Conservation (phyloP, 2,329 filamentous ascomycete genomes). For the Talaromyces marneffei region DNA sequence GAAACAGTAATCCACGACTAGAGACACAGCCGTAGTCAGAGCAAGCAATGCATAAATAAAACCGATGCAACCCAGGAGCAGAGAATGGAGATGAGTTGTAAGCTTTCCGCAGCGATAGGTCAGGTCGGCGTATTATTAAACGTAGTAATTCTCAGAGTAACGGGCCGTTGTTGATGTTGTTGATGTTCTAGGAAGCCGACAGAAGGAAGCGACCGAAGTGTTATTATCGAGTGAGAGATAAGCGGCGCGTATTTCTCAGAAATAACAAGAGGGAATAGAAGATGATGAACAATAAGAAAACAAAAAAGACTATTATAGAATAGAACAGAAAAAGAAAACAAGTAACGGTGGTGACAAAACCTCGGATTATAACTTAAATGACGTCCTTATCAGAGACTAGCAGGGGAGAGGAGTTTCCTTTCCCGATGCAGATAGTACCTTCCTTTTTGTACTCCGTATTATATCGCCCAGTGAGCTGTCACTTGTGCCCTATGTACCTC, state of each 20-base stretch:
- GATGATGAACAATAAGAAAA: conserved; percentile 1
- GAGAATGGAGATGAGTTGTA: neutral
- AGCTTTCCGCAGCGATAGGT: neutral
- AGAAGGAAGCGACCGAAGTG: neutral
- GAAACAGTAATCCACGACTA: conserved; percentile 5
- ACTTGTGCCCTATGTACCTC: conserved; percentile 19
- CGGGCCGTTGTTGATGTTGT: neutral
- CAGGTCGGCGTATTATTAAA: neutral
- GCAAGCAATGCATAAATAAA: conserved; percentile 14
- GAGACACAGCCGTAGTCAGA: conserved; percentile 17
- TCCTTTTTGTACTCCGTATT: neutral
- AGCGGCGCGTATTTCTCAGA: neutral
- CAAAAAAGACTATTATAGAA: neutral
- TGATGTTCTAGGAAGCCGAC: neutral
- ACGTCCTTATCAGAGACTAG: neutral
- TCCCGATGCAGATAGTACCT: neutral
- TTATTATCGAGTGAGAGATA: neutral
- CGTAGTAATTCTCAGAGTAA: neutral
- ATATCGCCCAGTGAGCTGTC: neutral
- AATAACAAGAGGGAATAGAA: neutral
- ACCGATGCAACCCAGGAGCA: neutral
- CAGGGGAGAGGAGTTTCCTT: neutral
- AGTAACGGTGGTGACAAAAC: neutral
- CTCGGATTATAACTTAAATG: neutral
- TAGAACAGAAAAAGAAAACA: neutral